phyloP scores from a whole-genome alignment of 805 yeast species.

The fission yeast (Schizosaccharomyces pombe) region DNA sequence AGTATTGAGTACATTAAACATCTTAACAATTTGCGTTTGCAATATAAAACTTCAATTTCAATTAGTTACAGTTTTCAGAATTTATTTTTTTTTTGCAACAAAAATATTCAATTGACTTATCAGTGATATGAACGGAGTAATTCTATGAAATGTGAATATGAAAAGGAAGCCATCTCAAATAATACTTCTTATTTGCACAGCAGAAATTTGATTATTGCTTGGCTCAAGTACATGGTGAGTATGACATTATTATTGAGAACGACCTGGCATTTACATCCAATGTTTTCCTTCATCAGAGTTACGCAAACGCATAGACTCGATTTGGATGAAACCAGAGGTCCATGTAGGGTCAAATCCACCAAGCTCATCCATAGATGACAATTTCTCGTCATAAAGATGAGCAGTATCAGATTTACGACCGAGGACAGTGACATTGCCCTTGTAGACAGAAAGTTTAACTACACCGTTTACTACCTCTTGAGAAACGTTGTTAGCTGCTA shows the following conservation, averaged over 20 bases:
- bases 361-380: conserved; percentile 96
- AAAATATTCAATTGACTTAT: too few relatives aligned
- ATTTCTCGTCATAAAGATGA: conserved; percentile 90
- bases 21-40: too few relatives aligned
- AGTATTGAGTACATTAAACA: too few relatives aligned
- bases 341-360: conserved; percentile 95
- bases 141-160: too few relatives aligned
- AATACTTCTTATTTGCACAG: too few relatives aligned
- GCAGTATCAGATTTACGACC: conserved; percentile 93
- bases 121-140: too few relatives aligned
- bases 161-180: too few relatives aligned
- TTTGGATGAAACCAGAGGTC: conserved; percentile 90
- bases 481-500: conserved; percentile 49
- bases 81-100: too few relatives aligned
- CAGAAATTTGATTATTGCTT: background rate
- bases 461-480: conserved; percentile 89
- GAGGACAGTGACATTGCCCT: conserved; percentile 60
- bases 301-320: conserved; percentile 93
- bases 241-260: background rate
- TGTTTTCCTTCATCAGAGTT: conserved; percentile 83
- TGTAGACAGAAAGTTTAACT: conserved; percentile 81
- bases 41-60: too few relatives aligned
- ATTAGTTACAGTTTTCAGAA: too few relatives aligned
- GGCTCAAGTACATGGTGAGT: background rate
- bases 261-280: background rate